Evolutionary conservation across 192 early-diverging fungal species (phyloP), one percentile per base, ranked within the genome.

Genomic region (Podila horticola): DNA sequence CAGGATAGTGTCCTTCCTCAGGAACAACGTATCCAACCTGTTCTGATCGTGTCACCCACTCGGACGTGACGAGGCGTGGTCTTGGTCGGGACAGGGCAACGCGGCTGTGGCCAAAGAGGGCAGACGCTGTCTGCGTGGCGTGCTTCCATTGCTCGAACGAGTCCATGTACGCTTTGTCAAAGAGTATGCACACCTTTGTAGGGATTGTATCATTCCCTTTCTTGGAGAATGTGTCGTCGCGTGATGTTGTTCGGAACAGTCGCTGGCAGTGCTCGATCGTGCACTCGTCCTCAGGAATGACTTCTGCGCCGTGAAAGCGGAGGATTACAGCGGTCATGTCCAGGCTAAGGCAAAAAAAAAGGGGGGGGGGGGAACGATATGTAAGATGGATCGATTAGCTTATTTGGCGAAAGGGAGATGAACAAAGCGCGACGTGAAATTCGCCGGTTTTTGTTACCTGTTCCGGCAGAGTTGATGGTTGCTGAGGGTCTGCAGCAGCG

Each of bases 101-200:
- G 15, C 71, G 38, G 34, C 10, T 22, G 52, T 64, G n/a, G 17
- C 71, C 77, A 38, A 69, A 81, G 0, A 81, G 57, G 0, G 20
- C 19, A 26, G 22, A 26, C 31, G 70, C 58, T 0, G 72, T 58
- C 52, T 63, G 67, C 45, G 72, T 81, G 9, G 77, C 77, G 1
- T 52, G 45, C 41, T 58, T 63, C 77, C 77, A 81, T 17, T 69
- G 41, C 13, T 81, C 71, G 12, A 81, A 20, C 15, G 70, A 41
- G n/a, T 81, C 71, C 41, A 81, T 24, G 29, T 81, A 81, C 12
- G 65, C 38, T 0, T 66, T 61, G 58, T 81, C 77, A 62, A 81
- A 81, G 4, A 81, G 67, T 13, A 81, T 31, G 17, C 67, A 26
- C 3, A 81, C 58, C 28, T 66, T 49, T 3, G 58, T 11, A 17